Conservation (phyloP, 345 rosid genomes). For the Syzygium grande region DNA sequence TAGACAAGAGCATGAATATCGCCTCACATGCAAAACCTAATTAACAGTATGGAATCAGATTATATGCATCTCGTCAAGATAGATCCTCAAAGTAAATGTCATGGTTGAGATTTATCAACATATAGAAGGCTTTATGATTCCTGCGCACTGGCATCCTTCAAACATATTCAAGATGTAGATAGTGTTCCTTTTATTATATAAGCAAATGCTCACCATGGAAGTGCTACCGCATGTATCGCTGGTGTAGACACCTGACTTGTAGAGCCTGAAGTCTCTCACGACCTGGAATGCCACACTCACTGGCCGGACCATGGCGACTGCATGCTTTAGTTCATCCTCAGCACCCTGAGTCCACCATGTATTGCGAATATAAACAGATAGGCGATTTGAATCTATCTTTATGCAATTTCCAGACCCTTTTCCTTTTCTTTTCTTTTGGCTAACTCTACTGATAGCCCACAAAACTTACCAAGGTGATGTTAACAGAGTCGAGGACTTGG, state of each 20-base stretch:
- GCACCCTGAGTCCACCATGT: conserved; percentile 50
- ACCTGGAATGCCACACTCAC: conserved; percentile 93
- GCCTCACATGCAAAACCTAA: neutral
- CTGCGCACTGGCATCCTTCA: neutral
- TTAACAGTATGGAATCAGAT: neutral
- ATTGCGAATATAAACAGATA: neutral
- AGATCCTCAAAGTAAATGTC: neutral
- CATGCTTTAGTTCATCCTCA: conserved; percentile 85
- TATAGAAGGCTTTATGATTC: neutral
- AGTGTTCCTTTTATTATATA: neutral
- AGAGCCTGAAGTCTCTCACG: conserved; percentile 48
- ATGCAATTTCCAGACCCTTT: neutral
- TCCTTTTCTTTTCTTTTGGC: neutral
- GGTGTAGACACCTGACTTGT: conserved; percentile 79
- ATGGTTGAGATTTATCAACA: neutral
- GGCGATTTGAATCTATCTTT: neutral
- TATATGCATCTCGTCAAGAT: neutral
- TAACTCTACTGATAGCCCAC: neutral
- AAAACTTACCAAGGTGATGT: conserved; percentile 73
- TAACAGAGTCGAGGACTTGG: conserved; percentile 58
- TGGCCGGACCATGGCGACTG: conserved; percentile 82
- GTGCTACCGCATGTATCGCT: conserved; percentile 56
- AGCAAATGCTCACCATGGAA: conserved; percentile 12
- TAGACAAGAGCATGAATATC: neutral
- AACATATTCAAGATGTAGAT: neutral